Conservation (phyloP, 1,139 yeast genomes). For the Taphrina wiesneri region DNA sequence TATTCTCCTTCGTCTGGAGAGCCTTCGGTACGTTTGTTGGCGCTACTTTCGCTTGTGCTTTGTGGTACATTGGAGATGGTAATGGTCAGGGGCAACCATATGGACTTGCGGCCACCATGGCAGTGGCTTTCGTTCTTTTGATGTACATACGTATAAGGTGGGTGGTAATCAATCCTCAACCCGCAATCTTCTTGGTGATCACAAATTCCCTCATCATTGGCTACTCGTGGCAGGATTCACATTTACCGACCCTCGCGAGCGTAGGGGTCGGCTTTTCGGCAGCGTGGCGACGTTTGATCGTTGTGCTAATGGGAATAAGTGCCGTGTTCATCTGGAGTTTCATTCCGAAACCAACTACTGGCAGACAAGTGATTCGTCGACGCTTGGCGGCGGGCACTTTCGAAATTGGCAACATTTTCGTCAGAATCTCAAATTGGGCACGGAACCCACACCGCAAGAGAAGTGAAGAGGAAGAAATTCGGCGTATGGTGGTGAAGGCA, state of each 20-base stretch:
- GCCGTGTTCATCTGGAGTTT: constrained; percentile 45
- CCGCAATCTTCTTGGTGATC: constrained; percentile 44
- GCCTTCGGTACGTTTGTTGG: constrained; percentile 44
- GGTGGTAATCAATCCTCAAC: constrained; percentile 43
- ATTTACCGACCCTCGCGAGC: constrained; percentile 34
- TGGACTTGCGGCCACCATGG: constrained; percentile 46
- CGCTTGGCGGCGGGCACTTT: constrained; percentile 40
- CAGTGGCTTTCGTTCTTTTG: constrained; percentile 42
- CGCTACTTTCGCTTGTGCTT: constrained; percentile 44
- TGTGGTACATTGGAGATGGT: constrained; percentile 47
- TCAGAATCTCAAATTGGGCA: constrained; percentile 43
- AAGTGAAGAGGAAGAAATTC: constrained; percentile 40
- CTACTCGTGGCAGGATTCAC: constrained; percentile 44
- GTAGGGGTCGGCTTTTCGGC: constrained; percentile 45
- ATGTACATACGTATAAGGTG: constrained; percentile 45
- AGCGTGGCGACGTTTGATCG: constrained; percentile 47
- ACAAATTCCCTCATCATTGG: constrained; percentile 45
- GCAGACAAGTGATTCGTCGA: constrained; percentile 42
- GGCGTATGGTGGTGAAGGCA: constrained; percentile 39
- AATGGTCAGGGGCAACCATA: constrained; percentile 31
- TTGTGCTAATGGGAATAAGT: constrained; percentile 45
- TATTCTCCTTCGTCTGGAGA: constrained; percentile 43
- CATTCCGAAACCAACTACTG: constrained; percentile 45
- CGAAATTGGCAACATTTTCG: constrained; percentile 43
- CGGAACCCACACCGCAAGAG: constrained; percentile 41